A percentile compares a stretch with the other conserved stretches of the same genome.
Conservation (phyloP, 129 eudicot genomes). For the Tagetes patula region DNA sequence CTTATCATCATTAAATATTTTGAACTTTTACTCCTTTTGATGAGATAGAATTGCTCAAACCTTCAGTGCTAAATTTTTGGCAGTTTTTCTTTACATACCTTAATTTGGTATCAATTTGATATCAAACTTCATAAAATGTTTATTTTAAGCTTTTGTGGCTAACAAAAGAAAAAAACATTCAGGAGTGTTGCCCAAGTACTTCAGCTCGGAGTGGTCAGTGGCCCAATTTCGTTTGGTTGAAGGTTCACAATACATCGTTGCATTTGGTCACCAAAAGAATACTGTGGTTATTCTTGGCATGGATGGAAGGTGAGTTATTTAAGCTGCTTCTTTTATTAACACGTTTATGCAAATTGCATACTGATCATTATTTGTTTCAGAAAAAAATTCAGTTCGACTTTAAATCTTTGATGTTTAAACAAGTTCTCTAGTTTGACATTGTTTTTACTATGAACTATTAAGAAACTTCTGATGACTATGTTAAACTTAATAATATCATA, state of each 20-base stretch:
- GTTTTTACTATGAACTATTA: neutral
- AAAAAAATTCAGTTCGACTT: neutral
- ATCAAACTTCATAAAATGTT: slow-evolving; percentile 5
- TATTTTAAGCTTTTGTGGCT: slow-evolving; percentile 16
- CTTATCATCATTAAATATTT: neutral
- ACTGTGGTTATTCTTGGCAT: slow-evolving; percentile 76
- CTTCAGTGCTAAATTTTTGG: too few species aligned
- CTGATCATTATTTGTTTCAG: neutral
- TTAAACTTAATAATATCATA: neutral
- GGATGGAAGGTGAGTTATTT: slow-evolving; percentile 86
- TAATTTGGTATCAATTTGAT: neutral
- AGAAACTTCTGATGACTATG: neutral
- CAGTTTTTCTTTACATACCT: too few species aligned
- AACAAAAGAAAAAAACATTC: slow-evolving; percentile 13
- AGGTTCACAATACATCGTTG: slow-evolving; percentile 74
- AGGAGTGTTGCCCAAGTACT: slow-evolving; percentile 94
- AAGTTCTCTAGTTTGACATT: neutral
- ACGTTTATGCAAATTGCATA: neutral
- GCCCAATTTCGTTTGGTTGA: slow-evolving; percentile 84
- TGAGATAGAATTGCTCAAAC: too few species aligned
- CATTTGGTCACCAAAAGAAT: slow-evolving; percentile 84
- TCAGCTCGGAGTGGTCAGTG: slow-evolving; percentile 95
- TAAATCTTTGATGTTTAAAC: neutral
- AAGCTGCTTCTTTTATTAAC: neutral
- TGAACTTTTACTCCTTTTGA: neutral